These are phyloP conservation scores for Tolypocladium album DNA, from an alignment of 2,329 filamentous ascomycete genomes.

Conservation along the genomic window DNA sequence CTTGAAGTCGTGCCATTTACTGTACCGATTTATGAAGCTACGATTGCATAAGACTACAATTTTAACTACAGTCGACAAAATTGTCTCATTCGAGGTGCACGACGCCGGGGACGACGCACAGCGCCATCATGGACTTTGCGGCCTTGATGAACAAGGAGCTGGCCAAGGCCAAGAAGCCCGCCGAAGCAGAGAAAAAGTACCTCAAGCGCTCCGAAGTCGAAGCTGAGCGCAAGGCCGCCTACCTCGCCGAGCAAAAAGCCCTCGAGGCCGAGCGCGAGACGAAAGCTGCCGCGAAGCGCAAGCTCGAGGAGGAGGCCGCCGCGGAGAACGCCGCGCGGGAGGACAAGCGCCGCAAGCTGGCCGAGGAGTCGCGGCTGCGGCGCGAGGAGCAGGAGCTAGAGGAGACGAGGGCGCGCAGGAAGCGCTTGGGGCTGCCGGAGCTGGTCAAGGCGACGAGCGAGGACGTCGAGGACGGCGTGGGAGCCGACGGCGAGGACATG, in stretches of 20 bases:
- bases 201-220: slow-evolving; percentile 78
- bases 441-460: slow-evolving; percentile 35
- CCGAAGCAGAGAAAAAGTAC: slow-evolving; percentile 56
- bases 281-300: slow-evolving; percentile 68
- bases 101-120: neutral
- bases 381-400: slow-evolving; percentile 64
- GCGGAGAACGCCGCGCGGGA: slow-evolving; percentile 59
- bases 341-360: slow-evolving; percentile 71
- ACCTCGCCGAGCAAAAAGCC: slow-evolving; percentile 69
- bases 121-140: slow-evolving; percentile 77
- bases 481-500: slow-evolving; percentile 47
- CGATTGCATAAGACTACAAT: neutral
- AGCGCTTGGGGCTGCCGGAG: slow-evolving; percentile 71
- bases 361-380: slow-evolving; percentile 63
- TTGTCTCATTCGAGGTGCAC: neutral
- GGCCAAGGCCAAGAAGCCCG: slow-evolving; percentile 58
- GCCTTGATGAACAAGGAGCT: slow-evolving; percentile 90
- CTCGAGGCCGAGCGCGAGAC: slow-evolving; percentile 62
- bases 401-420: slow-evolving; percentile 62
- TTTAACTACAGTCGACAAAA: neutral
- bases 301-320: slow-evolving; percentile 76
- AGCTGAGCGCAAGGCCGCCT: slow-evolving; percentile 67
- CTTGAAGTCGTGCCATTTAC: neutral
- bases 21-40: neutral
- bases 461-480: slow-evolving; percentile 31